These are phyloP conservation scores for Neonectria faginata DNA, from an alignment of 2,329 filamentous ascomycete genomes.

Conservation along the genomic window DNA sequence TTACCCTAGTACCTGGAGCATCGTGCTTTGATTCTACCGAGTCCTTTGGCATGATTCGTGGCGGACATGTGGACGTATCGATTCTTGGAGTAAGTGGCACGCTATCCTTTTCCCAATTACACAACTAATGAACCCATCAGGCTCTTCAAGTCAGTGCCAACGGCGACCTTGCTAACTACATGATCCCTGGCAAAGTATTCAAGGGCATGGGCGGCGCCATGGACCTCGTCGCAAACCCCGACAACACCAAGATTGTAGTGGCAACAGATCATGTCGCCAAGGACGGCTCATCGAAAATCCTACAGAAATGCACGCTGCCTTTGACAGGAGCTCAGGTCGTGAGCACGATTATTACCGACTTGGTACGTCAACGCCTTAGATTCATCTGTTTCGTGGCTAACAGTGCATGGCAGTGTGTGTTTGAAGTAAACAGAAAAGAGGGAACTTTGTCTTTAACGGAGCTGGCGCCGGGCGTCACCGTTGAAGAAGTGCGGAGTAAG, in stretches of 20 bases:
- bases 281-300: slow-evolving; percentile 74
- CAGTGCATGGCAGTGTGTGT: slow-evolving; percentile 68
- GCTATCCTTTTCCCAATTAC: background rate
- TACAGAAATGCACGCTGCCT: slow-evolving; percentile 72
- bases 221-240: slow-evolving; percentile 78
- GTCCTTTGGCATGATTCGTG: slow-evolving; percentile 89
- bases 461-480: slow-evolving; percentile 73
- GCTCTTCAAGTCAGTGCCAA: slow-evolving; percentile 83
- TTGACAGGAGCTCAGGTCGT: slow-evolving; percentile 75
- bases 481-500: slow-evolving; percentile 77
- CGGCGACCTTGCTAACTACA: slow-evolving; percentile 88
- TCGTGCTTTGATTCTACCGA: slow-evolving; percentile 83
- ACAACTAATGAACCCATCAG: slow-evolving; percentile 26
- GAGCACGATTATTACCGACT: slow-evolving; percentile 78
- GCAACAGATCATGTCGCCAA: slow-evolving; percentile 78
- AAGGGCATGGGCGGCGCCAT: slow-evolving; percentile 89
- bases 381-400: slow-evolving; percentile 17
- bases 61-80: slow-evolving; percentile 85
- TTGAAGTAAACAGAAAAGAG: slow-evolving; percentile 72
- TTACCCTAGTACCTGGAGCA: slow-evolving; percentile 81
- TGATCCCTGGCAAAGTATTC: slow-evolving; percentile 88
- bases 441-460: slow-evolving; percentile 76
- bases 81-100: slow-evolving; percentile 73
- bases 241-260: slow-evolving; percentile 78
- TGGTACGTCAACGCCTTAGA: slow-evolving; percentile 63